Evolutionary conservation across 176 grass and related monocot species (phyloP).

Genomic region (Zea luxurians): DNA sequence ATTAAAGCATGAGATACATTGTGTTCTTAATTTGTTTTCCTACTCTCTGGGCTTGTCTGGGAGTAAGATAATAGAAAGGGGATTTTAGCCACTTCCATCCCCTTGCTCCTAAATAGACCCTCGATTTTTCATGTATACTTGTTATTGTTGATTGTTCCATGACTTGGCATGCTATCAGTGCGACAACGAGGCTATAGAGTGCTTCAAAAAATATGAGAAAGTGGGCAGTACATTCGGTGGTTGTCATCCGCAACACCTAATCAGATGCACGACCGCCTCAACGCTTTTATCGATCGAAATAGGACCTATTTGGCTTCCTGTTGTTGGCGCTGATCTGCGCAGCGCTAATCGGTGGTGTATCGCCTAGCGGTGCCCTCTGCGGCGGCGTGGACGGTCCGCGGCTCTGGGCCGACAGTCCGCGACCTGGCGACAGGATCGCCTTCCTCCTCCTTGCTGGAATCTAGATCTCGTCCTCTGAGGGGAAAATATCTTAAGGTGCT

Average conservation of each 20-base stretch:
- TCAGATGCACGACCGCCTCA: slow-evolving; percentile 65
- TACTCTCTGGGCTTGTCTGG: not conserved
- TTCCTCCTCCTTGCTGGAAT: too few species aligned
- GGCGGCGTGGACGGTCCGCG: too few species aligned
- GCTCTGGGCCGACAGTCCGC: too few species aligned
- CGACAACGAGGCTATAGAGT: slow-evolving; percentile 46
- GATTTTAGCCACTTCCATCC: too few species aligned
- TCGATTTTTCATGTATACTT: not conserved
- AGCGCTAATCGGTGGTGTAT: too few species aligned
- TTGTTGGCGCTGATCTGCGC: too few species aligned
- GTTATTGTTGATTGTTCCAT: not conserved
- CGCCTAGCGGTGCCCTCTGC: too few species aligned
- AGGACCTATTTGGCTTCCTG: too few species aligned
- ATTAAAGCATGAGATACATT: not conserved
- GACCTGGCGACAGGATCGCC: too few species aligned
- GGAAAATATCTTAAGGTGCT: too few species aligned
- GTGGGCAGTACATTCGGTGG: slow-evolving; percentile 80
- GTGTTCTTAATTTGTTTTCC: not conserved
- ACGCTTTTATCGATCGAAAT: not conserved
- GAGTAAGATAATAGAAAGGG: too few species aligned
- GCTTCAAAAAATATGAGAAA: slow-evolving; percentile 87
- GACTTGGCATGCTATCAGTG: slow-evolving; percentile 36
- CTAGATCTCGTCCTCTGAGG: too few species aligned
- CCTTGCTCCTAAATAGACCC: not conserved
- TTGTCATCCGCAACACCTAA: slow-evolving; percentile 56